Conservation (phyloP, 176 grass and related monocot species). For the Pontederia paniculata region DNA sequence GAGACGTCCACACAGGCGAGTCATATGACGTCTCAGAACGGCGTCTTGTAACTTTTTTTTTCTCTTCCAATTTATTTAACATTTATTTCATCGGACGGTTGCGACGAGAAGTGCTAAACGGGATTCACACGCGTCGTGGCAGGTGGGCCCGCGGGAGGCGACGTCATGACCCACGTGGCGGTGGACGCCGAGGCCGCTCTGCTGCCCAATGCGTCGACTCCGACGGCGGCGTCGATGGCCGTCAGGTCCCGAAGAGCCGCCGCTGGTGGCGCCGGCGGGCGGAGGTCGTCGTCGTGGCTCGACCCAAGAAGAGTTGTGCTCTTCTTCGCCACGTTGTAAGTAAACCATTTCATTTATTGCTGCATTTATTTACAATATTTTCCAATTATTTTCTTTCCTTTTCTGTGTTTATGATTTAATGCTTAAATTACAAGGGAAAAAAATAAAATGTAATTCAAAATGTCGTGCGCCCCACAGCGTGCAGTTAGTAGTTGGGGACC, state of each 20-base stretch:
- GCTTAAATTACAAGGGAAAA: no score
- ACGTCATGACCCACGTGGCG: slow-evolving; percentile 28
- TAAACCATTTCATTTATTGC: neutral
- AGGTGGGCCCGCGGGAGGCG: neutral
- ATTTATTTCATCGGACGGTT: neutral
- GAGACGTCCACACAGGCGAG: neutral
- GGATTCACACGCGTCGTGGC: neutral
- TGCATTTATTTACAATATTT: no score
- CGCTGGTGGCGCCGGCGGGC: slow-evolving; percentile 16
- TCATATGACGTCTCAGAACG: no score
- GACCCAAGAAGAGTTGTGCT: slow-evolving; percentile 67
- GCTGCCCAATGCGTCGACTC: neutral
- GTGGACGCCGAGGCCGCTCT: slow-evolving; percentile 11
- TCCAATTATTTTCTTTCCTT: no score
- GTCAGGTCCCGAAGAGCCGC: slow-evolving; percentile 39
- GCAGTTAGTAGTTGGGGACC: no score
- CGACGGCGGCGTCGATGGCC: slow-evolving; percentile 28
- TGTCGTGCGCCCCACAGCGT: no score
- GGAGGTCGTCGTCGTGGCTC: slow-evolving; percentile 59
- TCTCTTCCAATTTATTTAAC: neutral
- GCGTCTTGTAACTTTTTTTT: neutral
- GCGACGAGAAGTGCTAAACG: neutral
- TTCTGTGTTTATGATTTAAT: no score
- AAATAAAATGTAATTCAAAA: no score
- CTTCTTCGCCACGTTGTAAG: slow-evolving; percentile 90